Conservation (phyloP, 805 yeast genomes). For the Maudiozyma serrabonitensis region DNA sequence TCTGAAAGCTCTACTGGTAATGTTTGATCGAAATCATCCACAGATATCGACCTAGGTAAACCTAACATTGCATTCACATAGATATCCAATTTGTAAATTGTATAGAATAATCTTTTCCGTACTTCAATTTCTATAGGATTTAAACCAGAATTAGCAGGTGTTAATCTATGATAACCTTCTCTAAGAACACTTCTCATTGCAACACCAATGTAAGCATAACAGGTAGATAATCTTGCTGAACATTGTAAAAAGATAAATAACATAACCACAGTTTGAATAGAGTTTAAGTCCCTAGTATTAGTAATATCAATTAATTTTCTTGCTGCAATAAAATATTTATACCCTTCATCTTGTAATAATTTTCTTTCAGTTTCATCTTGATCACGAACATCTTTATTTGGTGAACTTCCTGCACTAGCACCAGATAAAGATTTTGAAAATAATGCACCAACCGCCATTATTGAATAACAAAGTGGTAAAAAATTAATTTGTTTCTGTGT, state of each 20-base stretch:
- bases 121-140: constrained; percentile 72
- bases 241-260: constrained; percentile 74
- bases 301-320: constrained; percentile 77
- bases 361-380: constrained; percentile 15
- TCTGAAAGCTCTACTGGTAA: constrained; percentile 80
- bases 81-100: constrained; percentile 83
- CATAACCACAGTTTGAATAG: constrained; percentile 83
- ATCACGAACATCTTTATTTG: neutral
- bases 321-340: constrained; percentile 76
- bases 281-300: constrained; percentile 70
- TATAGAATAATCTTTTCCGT: constrained; percentile 77
- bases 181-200: constrained; percentile 78
- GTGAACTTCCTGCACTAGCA: neutral
- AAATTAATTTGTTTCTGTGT: constrained; percentile 71
- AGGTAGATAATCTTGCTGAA: constrained; percentile 79
- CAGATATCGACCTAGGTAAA: constrained; percentile 64
- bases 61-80: constrained; percentile 87
- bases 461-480: constrained; percentile 72
- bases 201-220: constrained; percentile 85
- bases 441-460: constrained; percentile 78
- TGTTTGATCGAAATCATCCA: constrained; percentile 80
- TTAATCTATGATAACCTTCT: constrained; percentile 73
- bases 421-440: constrained; percentile 36
- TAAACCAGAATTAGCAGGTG: constrained; percentile 40
- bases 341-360: constrained; percentile 53